phyloP scores from a whole-genome alignment of 805 yeast genomes.

The Spathaspora boniae region DNA sequence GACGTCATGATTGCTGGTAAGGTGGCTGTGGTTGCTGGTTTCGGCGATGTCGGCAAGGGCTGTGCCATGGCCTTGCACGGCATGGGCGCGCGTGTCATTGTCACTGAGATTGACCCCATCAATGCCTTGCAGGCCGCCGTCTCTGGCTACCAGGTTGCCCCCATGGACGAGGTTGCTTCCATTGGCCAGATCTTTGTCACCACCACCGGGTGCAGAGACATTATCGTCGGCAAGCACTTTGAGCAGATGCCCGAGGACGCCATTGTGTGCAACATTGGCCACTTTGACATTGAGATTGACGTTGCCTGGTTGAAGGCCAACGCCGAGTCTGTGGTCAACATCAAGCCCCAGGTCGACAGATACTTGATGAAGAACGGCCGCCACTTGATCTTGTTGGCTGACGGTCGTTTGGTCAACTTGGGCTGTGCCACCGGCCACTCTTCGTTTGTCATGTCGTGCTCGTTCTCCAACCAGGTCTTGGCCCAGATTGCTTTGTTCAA shows the following conservation, averaged over 20 bases:
- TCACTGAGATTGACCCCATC: constrained; percentile 97
- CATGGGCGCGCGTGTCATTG: constrained; percentile 98
- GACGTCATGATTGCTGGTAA: constrained; percentile 99
- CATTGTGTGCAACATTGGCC: constrained; percentile 99
- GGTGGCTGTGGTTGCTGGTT: constrained; percentile 98
- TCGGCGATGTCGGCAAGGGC: constrained; percentile 99
- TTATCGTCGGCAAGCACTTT: constrained; percentile 87
- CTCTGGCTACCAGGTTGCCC: constrained; percentile 94
- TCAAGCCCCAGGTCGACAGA: constrained; percentile 99
- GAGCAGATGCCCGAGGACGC: constrained; percentile 97
- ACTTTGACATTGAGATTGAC: constrained; percentile 97
- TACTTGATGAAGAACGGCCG: constrained; percentile 84
- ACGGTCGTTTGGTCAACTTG: constrained; percentile 98
- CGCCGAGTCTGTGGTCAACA: constrained; percentile 91
- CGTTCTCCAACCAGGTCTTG: constrained; percentile 98
- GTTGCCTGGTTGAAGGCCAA: constrained; percentile 98
- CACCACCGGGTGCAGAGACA: constrained; percentile 99
- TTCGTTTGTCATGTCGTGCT: constrained; percentile 98
- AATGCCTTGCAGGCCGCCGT: constrained; percentile 99
- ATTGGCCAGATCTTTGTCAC: constrained; percentile 97
- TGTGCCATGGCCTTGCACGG: constrained; percentile 98
- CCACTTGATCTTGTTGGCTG: constrained; percentile 94
- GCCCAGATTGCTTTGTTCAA: constrained; percentile 98
- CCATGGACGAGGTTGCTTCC: constrained; percentile 90
- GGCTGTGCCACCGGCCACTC: constrained; percentile 99